Evolutionary conservation across 2,329 filamentous ascomycete species (phyloP).

Genomic region (Fusarium sp.): DNA sequence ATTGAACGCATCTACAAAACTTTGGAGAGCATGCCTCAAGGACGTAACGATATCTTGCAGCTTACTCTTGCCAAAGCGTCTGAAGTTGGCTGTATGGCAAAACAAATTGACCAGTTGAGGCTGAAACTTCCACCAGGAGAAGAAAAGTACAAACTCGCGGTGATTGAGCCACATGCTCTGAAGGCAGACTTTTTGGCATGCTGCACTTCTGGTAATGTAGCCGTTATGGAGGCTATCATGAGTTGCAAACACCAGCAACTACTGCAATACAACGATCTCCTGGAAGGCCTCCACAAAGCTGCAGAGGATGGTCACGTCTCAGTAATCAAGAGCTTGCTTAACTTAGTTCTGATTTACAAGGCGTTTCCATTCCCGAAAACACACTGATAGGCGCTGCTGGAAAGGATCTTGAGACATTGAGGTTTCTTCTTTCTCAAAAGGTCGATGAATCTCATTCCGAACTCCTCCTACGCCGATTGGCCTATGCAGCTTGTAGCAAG

Average conservation of each 20-base stretch:
- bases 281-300: not conserved
- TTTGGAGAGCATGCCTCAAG: not conserved
- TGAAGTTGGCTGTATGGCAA: not conserved
- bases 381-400: not conserved
- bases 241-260: not conserved
- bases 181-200: not conserved
- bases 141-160: not conserved
- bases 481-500: not conserved
- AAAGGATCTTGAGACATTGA: not conserved
- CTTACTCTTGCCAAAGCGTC: not conserved
- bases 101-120: not conserved
- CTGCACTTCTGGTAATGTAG: not conserved
- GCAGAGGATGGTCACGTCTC: not conserved
- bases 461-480: not conserved
- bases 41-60: not conserved
- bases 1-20: not conserved
- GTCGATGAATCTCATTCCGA: rapidly evolving
- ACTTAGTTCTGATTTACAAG: not conserved
- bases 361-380: not conserved
- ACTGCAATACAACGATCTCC: not conserved
- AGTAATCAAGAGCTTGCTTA: not conserved
- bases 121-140: not conserved
- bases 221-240: not conserved
- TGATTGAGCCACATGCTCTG: not conserved
- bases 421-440: not conserved